These are phyloP conservation scores for Leccinum uliginosum DNA, from an alignment of 768 basidiomycete genomes.

Conservation along the genomic window DNA sequence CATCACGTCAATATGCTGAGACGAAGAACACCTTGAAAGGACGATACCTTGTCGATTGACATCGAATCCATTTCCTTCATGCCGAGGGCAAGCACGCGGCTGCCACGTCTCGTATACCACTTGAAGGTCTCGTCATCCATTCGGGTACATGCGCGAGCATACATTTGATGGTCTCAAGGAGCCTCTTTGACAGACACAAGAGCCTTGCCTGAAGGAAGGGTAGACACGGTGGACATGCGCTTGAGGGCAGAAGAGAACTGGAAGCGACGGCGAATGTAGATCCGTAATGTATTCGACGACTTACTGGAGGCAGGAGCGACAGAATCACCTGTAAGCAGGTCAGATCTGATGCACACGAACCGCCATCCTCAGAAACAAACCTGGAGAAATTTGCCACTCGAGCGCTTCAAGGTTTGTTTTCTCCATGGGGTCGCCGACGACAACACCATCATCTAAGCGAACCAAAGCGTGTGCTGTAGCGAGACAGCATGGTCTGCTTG, in stretches of 20 bases:
- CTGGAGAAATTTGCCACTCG: conserved; percentile 78
- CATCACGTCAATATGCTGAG: background rate
- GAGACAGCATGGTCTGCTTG: conserved; percentile 79
- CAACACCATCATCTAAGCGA: conserved; percentile 85
- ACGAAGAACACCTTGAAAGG: background rate
- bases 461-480: conserved; percentile 96
- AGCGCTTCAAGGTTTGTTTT: conserved; percentile 91
- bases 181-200: conserved; percentile 90
- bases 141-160: conserved; percentile 77
- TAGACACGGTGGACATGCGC: conserved; percentile 90
- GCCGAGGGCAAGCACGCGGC: conserved; percentile 89
- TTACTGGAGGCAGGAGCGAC: conserved; percentile 52
- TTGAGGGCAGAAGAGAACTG: conserved; percentile 98
- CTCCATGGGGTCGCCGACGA: conserved; percentile 99
- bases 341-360: background rate
- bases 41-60: conserved; percentile 64
- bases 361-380: conserved; percentile 30
- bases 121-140: conserved; percentile 90
- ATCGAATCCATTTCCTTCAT: conserved; percentile 78
- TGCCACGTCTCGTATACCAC: conserved; percentile 88
- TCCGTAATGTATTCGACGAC: conserved; percentile 52
- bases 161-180: conserved; percentile 88
- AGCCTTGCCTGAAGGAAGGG: conserved; percentile 55
- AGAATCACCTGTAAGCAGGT: conserved; percentile 47
- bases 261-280: conserved; percentile 86